Evolutionary conservation across 2,329 filamentous ascomycete genomes (phyloP).

Genomic region (Fusarium euwallaceae): DNA sequence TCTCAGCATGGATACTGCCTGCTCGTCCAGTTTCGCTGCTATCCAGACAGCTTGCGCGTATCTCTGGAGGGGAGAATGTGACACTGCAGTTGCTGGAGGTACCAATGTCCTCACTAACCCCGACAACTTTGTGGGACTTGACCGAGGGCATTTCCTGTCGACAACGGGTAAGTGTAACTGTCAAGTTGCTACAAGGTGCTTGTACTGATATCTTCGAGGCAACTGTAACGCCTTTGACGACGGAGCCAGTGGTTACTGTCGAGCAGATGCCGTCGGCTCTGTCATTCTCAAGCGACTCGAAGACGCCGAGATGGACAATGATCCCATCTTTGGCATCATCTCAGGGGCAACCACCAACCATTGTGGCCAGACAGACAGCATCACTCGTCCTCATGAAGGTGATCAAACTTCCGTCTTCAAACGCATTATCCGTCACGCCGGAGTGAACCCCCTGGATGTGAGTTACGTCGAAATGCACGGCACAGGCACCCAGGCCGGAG

Average conservation of each 20-base stretch:
- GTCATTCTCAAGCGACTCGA: conserved; percentile 78
- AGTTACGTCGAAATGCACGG: conserved; percentile 92
- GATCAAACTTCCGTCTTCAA: conserved; percentile 80
- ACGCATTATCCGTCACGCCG: conserved; percentile 77
- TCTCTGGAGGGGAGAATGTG: conserved; percentile 73
- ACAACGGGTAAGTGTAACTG: conserved; percentile 35
- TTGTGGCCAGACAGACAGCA: conserved; percentile 35
- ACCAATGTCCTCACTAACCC: conserved; percentile 75
- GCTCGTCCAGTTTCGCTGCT: conserved; percentile 78
- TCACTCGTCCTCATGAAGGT: conserved; percentile 77
- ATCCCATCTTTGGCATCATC: conserved; percentile 41
- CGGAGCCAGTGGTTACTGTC: conserved; percentile 85
- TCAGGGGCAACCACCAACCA: conserved; percentile 40
- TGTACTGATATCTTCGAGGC: conserved; percentile 79
- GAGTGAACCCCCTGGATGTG: conserved; percentile 81
- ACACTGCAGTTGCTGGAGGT: conserved; percentile 75
- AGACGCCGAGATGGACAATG: conserved; percentile 35
- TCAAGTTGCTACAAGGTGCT: background rate
- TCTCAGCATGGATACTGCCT: conserved; percentile 79
- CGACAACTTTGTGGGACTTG: conserved; percentile 74
- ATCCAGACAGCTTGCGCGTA: conserved; percentile 72
- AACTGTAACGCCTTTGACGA: conserved; percentile 75
- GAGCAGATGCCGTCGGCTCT: conserved; percentile 80
- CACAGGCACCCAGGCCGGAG: conserved; percentile 88
- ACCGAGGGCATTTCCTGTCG: conserved; percentile 76